Base-by-base conservation (phyloP, 495 filamentous ascomycete genomes). In the Monascus purpureus region DNA sequence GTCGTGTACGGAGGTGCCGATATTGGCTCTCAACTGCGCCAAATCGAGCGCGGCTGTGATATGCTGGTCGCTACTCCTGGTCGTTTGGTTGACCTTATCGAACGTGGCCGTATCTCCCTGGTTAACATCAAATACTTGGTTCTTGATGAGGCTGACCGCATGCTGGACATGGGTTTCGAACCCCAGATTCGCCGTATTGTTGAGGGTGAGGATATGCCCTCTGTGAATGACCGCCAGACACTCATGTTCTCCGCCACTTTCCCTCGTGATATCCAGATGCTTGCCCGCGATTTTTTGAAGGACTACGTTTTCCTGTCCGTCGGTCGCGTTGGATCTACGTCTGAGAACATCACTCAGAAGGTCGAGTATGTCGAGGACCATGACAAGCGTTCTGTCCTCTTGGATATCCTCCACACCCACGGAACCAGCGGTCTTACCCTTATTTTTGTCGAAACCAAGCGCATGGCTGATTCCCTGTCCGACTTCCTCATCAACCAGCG, bases 81-180 rank as follows among this genome's bases (percentile, higher is more conserved):
- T 59, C 82, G 90, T 70, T 71, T 96, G 30, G 88, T 96, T 45
- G 90, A 97, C 58, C 67, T 97, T 52, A 93, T 97, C 42, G 92
- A 96, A 69, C 83, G 92, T 65, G 90, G 92, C 42, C 87, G 90
- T 52, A 95, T 97, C 55, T 94, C 88, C 8, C 75, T 95, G 23
- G 67, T 73, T 41, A 94, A 90, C 65, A 95, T 96, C 74, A 95
- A 94, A 63, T 97, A 95, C 50, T 69, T 97, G n/a, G 82, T 97
- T 42, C 80, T 97, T 23, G 90, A 97, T 46, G 90, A 97, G 70
- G 90, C 90, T 57, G 90, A 97, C 67, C 92, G 92, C 57, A 96
- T 97, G 90, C 65, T 97, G 71, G 90, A 97, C 67, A 96, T 97
- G 90, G 90, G 90, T 80, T 97, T 97, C 70, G 90, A 97, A 68